These are phyloP conservation scores for Physcia stellaris DNA, from an alignment of 495 filamentous ascomycete genomes.

Conservation along the genomic window DNA sequence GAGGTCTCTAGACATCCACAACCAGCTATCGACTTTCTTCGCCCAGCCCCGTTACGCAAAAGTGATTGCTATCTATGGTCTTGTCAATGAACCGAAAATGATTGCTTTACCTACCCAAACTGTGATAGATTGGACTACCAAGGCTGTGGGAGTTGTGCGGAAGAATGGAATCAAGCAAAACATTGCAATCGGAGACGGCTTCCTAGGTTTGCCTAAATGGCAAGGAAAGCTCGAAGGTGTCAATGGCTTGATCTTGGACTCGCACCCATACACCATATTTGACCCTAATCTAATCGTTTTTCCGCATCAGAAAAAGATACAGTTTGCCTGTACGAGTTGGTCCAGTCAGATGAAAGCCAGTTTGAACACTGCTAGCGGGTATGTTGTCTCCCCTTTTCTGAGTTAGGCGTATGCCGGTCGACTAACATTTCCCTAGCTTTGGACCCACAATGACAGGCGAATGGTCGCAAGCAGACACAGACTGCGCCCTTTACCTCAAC, in stretches of 20 bases:
- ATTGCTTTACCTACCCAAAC: constrained; percentile 38
- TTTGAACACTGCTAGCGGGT: constrained; percentile 60
- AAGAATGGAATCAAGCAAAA: constrained; percentile 54
- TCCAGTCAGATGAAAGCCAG: constrained; percentile 56
- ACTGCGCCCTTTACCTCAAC: constrained; percentile 79
- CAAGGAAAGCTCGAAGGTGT: constrained; percentile 46
- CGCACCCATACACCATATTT: constrained; percentile 89
- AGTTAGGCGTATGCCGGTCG: not conserved
- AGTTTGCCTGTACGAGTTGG: constrained; percentile 81
- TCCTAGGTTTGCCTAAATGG: constrained; percentile 70
- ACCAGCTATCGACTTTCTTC: constrained; percentile 71
- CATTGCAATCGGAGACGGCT: constrained; percentile 71
- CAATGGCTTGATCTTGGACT: constrained; percentile 60
- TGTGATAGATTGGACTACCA: constrained; percentile 57
- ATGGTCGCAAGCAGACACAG: constrained; percentile 96
- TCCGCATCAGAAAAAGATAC: constrained; percentile 61
- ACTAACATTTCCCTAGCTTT: constrained; percentile 35
- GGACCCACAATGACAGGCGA: constrained; percentile 96
- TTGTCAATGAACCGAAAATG: constrained; percentile 81
- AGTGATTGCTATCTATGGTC: constrained; percentile 69
- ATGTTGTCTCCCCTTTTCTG: constrained; percentile 10
- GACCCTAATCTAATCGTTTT: constrained; percentile 59
- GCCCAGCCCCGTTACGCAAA: constrained; percentile 75
- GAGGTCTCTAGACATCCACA: constrained; percentile 68
- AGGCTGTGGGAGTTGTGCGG: constrained; percentile 50